phyloP scores from a whole-genome alignment of 2,329 filamentous ascomycete genomes.

The Thelonectria rubi region DNA sequence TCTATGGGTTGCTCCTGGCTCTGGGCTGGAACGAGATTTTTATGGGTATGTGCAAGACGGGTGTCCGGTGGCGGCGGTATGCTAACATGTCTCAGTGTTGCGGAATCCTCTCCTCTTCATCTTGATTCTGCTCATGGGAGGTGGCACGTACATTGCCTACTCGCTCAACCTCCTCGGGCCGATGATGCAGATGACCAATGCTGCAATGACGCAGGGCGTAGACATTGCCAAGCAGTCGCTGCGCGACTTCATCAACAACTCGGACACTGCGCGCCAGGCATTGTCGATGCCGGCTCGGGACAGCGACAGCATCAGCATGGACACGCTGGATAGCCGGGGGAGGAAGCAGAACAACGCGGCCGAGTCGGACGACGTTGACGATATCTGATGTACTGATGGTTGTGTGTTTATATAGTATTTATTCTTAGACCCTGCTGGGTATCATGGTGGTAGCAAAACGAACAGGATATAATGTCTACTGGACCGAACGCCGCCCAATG shows the following conservation, averaged over 20 bases:
- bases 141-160: slow-evolving; percentile 88
- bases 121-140: slow-evolving; percentile 78
- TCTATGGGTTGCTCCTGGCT: slow-evolving; percentile 87
- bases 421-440: slow-evolving; percentile 25
- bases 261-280: slow-evolving; percentile 85
- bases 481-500: slow-evolving; percentile 9
- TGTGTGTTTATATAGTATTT: slow-evolving; percentile 25
- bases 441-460: slow-evolving; percentile 35
- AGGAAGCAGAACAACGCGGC: slow-evolving; percentile 53
- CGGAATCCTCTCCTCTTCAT: slow-evolving; percentile 95
- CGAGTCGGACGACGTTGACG: slow-evolving; percentile 65
- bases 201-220: slow-evolving; percentile 84
- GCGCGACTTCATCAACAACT: slow-evolving; percentile 86
- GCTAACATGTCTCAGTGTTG: slow-evolving; percentile 68
- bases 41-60: slow-evolving; percentile 72
- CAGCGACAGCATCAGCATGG: slow-evolving; percentile 63
- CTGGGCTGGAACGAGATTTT: slow-evolving; percentile 99
- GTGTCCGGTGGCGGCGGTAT: neutral
- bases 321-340: slow-evolving; percentile 68
- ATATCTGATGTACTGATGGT: slow-evolving; percentile 62
- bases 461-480: slow-evolving; percentile 45
- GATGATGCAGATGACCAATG: slow-evolving; percentile 94
- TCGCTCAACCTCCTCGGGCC: slow-evolving; percentile 95
- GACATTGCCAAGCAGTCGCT: slow-evolving; percentile 93
- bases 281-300: slow-evolving; percentile 74